Base-by-base conservation (phyloP, 768 basidiomycete genomes). In the Inosperma sp. region DNA sequence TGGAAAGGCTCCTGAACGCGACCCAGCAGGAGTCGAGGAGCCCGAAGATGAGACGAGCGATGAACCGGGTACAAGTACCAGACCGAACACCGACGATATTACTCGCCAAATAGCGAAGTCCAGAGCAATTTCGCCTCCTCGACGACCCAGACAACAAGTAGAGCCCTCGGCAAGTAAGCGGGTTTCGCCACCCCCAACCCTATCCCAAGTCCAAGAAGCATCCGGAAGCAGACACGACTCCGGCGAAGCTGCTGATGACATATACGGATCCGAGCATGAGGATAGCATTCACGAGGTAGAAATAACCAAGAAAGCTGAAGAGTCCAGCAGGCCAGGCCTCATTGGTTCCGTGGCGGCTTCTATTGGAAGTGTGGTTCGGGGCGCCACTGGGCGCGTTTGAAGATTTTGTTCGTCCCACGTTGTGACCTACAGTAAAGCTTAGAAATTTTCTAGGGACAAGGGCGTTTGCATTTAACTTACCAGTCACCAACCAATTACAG, bases 1-100 rank as follows among this genome's bases (percentile, higher is more conserved):
- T 51, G 62, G 61, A 50, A 63, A 61, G 41, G 54, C 55, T 12
- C 51, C 51, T 17, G 51, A 54, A 31, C 42, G 27, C 13, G n/a
- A 23, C 10, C 22, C 10, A 37, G 3, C 49, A 30, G 30, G 23
- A 44, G 33, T 19, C 16, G 23, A n/a, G 25, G 26, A 42, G 26
- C 16, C 37, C 7, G 42, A 35, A 16, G 41, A 34, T 31, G 22
- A 37, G 6, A 41, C 29, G 21, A 23, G 4, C 29, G 22, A 7
- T 14, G n/a, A 19, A 19, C 22, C 39, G 36, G 40, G 31, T 5
- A 21, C 33, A 19, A n/a, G n/a, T n/a, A 26, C 16, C 33, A 25
- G 7, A 16, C 33, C 7, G 45, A 31, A 14, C 16, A 30, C 13
- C 45, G 22, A 34, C 31, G 8, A 35, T n/a, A n/a, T n/a, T n/a